A percentile compares a stretch with the other conserved stretches of the same genome.
Evolutionary conservation across 1,284 basidiomycete genomes (phyloP).

Genomic region (Ceratorhiza oryzae-sativae): DNA sequence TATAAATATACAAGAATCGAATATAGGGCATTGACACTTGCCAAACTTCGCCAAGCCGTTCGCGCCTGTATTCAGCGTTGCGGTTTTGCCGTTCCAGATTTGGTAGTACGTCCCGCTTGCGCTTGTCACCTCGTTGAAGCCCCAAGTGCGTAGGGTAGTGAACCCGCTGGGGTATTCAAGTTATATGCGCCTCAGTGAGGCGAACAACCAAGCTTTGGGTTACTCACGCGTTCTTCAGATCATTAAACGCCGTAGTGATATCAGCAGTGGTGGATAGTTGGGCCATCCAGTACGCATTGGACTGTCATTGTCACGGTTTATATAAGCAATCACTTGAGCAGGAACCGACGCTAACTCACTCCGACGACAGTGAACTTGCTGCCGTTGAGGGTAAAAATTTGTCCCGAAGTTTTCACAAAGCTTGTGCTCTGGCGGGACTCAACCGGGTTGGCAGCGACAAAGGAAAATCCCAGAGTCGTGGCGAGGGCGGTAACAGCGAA

Average conservation of each 20-base stretch:
- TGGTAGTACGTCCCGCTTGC: conserved; percentile 62
- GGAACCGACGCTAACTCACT: conserved; percentile 38
- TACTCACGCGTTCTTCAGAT: conserved; percentile 57
- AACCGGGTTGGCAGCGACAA: background rate
- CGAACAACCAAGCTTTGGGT: background rate
- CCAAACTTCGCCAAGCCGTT: conserved; percentile 63
- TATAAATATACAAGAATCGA: background rate
- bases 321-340: background rate
- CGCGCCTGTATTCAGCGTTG: conserved; percentile 63
- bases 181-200: background rate
- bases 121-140: conserved; percentile 70
- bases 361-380: conserved; percentile 60
- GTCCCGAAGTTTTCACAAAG: conserved; percentile 57
- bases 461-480: background rate
- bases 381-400: conserved; percentile 60
- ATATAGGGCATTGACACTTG: conserved; percentile 42
- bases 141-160: conserved; percentile 68
- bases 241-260: conserved; percentile 59
- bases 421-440: conserved; percentile 43
- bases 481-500: conserved; percentile 8
- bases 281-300: conserved; percentile 40
- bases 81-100: conserved; percentile 60
- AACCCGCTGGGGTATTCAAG: conserved; percentile 50
- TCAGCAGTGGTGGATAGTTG: conserved; percentile 49
- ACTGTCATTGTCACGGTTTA: background rate